Percentiles rank a stretch among this genome's conserved stretches.
Conservation (phyloP, 148 eudicot genomes). For the Spergularia marina region DNA sequence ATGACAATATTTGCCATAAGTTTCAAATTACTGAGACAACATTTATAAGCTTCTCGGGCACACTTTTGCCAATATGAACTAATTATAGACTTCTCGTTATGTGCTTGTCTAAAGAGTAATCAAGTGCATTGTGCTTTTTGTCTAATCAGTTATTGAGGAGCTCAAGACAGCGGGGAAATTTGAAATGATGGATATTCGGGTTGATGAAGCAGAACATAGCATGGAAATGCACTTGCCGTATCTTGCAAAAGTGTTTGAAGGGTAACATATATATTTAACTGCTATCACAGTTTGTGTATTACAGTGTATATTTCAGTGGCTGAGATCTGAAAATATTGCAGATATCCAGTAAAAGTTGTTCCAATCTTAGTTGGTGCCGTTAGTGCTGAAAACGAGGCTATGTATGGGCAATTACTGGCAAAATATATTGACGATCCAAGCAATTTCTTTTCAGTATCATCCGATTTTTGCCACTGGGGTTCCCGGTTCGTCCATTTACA, state of each 20-base stretch:
- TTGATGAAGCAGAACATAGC: constrained; percentile 98
- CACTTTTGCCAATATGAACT: not conserved
- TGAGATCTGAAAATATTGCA: constrained; percentile 36
- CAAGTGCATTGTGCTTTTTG: not conserved
- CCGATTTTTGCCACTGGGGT: constrained; percentile 99
- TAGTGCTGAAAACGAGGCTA: constrained; percentile 74
- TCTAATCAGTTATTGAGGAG: constrained; percentile 60
- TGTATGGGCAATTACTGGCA: constrained; percentile 70
- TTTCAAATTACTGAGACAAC: too few species aligned
- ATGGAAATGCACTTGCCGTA: constrained; percentile 99
- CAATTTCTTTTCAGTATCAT: constrained; percentile 96
- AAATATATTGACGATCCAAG: constrained; percentile 86
- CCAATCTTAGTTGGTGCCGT: constrained; percentile 93
- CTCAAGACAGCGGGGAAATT: constrained; percentile 82
- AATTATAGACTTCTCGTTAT: not conserved
- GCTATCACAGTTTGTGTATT: constrained; percentile 5
- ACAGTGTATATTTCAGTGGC: constrained; percentile 6
- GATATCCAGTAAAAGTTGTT: constrained; percentile 74
- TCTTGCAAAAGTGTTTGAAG: constrained; percentile 91
- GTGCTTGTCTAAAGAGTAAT: constrained; percentile 1
- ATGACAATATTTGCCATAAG: too few species aligned
- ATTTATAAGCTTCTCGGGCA: not conserved
- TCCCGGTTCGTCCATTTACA: constrained; percentile 56
- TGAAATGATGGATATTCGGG: constrained; percentile 80
- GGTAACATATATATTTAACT: constrained; percentile 40